Evolutionary conservation across 331 rosid genomes (phyloP).

Genomic region (Stylosanthes scabra): DNA sequence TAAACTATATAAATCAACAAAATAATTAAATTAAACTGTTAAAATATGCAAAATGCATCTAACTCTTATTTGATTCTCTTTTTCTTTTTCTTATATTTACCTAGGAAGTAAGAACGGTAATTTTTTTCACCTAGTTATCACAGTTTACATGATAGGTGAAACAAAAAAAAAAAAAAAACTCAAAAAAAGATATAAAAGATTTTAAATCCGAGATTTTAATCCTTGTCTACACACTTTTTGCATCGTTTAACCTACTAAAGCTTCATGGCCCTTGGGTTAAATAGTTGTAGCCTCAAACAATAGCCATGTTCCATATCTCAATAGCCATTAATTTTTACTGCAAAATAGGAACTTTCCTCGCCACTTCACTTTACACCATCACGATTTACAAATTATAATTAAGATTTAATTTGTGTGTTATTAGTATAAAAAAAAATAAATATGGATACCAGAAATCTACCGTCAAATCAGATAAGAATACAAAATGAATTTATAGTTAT

Average conservation of each 20-base stretch:
- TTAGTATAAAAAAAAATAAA: no score
- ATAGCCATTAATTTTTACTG: not conserved
- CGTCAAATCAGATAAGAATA: no score
- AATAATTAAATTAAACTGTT: no score
- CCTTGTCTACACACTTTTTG: not conserved
- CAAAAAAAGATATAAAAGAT: not conserved
- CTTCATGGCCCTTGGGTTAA: slow-evolving; percentile 36
- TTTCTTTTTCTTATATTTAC: no score
- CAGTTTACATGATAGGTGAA: not conserved
- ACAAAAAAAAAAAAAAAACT: no score
- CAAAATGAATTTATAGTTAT: no score
- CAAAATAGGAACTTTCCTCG: not conserved
- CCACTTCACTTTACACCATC: not conserved
- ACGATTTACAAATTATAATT: not conserved
- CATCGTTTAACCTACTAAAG: slow-evolving; percentile 20
- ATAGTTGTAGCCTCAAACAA: slow-evolving; percentile 24
- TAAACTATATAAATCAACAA: no score
- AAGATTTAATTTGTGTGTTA: no score
- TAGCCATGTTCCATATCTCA: not conserved
- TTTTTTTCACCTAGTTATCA: not conserved
- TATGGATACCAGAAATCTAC: no score
- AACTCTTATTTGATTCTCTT: no score
- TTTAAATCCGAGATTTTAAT: not conserved
- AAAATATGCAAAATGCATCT: no score
- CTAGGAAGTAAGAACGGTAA: not conserved